Evolutionary conservation across 805 yeast genomes (phyloP).

Genomic region (Kuraishia borneana): DNA sequence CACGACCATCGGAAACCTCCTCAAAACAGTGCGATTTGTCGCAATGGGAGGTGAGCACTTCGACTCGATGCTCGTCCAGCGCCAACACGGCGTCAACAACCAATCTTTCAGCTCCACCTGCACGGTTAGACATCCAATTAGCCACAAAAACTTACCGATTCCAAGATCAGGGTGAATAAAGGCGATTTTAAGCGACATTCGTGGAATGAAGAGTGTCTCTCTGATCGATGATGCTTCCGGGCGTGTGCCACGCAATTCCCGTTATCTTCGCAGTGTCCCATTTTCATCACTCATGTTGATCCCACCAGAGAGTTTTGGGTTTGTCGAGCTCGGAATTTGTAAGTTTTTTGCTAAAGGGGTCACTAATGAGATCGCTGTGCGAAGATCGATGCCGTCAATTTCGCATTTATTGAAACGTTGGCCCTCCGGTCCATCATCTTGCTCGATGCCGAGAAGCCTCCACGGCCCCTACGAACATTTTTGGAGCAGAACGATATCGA

Average conservation of each 20-base stretch:
- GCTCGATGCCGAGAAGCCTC: conserved; percentile 79
- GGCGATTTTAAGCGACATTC: conserved; percentile 46
- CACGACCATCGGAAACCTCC: conserved; percentile 52
- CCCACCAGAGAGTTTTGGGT: conserved; percentile 87
- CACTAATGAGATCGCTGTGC: conserved; percentile 52
- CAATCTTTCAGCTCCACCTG: conserved; percentile 88
- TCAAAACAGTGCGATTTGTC: conserved; percentile 84
- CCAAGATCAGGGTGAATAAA: conserved; percentile 95
- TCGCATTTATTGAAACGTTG: conserved; percentile 70
- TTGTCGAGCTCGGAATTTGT: conserved; percentile 78
- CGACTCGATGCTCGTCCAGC: conserved; percentile 45
- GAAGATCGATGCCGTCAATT: conserved; percentile 61
- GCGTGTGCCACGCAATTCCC: too few species aligned
- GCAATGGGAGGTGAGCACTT: conserved; percentile 82
- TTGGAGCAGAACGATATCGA: conserved; percentile 45
- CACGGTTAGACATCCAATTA: conserved; percentile 1
- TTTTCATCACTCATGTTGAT: conserved; percentile 48
- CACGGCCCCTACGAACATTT: conserved; percentile 56
- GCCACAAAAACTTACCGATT: conserved; percentile 37
- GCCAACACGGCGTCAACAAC: conserved; percentile 94
- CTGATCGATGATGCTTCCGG: too few species aligned
- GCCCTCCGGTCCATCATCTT: conserved; percentile 57
- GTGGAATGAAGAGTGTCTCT: too few species aligned
- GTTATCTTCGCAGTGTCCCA: too few species aligned
- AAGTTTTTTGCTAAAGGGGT: conserved; percentile 6